Evolutionary conservation across 345 rosid species (phyloP).

Genomic region (Pistacia atlantica): DNA sequence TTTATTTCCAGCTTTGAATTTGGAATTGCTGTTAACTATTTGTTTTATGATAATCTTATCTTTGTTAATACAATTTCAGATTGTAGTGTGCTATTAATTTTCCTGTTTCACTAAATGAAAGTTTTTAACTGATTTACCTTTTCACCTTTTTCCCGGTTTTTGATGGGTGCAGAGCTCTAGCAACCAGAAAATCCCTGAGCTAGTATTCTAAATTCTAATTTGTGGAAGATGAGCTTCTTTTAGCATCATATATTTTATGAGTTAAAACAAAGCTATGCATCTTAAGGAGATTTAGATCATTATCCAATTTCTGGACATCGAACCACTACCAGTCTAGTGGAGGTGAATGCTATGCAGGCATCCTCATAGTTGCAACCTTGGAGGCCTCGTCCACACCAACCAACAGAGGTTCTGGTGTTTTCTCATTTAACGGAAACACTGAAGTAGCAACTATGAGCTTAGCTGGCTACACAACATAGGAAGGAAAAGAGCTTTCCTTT

Average conservation of each 20-base stretch:
- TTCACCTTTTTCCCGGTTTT: background rate
- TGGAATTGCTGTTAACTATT: background rate
- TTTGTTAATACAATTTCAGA: background rate
- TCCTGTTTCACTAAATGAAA: background rate
- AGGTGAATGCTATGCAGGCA: background rate
- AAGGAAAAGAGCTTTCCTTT: background rate
- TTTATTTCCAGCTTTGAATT: conserved; percentile 3
- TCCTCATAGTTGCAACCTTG: background rate
- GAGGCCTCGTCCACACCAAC: background rate
- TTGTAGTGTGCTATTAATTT: background rate
- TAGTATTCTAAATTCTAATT: conserved; percentile 5
- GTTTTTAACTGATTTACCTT: background rate
- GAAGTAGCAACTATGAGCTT: background rate
- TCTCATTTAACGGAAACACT: background rate
- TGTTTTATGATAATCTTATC: background rate
- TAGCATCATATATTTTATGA: background rate
- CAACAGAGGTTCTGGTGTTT: background rate
- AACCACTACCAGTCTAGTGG: background rate
- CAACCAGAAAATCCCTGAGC: conserved; percentile 38
- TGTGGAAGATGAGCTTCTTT: background rate
- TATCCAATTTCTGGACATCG: background rate
- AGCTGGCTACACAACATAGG: conserved; percentile 1
- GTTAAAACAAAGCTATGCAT: background rate
- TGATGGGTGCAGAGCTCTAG: conserved; percentile 40
- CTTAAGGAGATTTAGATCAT: background rate